phyloP scores from a whole-genome alignment of 2,329 filamentous ascomycete species.

The Cladophialophora immunda region DNA sequence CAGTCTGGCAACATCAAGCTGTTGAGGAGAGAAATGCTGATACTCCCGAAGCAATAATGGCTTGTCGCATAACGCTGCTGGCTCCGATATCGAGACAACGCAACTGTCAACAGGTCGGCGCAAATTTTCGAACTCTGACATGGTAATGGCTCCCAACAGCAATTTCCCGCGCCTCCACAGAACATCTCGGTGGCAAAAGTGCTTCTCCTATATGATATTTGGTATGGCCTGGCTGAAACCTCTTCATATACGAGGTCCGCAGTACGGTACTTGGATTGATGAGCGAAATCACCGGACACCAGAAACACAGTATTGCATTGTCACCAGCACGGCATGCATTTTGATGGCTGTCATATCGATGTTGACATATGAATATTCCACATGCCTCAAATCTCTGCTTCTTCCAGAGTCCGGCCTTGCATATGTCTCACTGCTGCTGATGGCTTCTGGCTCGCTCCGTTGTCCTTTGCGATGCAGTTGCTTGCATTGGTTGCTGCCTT shows the following conservation, averaged over 20 bases:
- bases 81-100: too few relatives aligned
- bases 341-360: slow-evolving; percentile 35
- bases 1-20: neutral
- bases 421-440: slow-evolving; percentile 6
- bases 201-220: neutral
- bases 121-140: neutral
- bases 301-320: neutral
- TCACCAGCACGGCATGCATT: slow-evolving; percentile 21
- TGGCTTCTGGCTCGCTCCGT: neutral
- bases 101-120: neutral
- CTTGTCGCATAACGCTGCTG: neutral
- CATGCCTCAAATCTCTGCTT: slow-evolving; percentile 4
- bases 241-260: neutral
- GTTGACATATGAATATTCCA: slow-evolving; percentile 12
- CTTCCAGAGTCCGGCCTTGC: neutral
- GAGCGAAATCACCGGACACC: neutral
- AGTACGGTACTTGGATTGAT: neutral
- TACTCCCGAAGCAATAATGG: neutral
- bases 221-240: neutral
- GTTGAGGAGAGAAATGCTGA: neutral
- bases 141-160: neutral
- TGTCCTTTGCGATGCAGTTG: slow-evolving; percentile 9
- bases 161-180: neutral
- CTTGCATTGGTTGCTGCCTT: slow-evolving; percentile 2
- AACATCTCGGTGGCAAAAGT: neutral